A percentile compares a stretch with the other conserved stretches of the same genome.
phyloP scores from a whole-genome alignment of 805 yeast species.

The Huiozyma sinensis region DNA sequence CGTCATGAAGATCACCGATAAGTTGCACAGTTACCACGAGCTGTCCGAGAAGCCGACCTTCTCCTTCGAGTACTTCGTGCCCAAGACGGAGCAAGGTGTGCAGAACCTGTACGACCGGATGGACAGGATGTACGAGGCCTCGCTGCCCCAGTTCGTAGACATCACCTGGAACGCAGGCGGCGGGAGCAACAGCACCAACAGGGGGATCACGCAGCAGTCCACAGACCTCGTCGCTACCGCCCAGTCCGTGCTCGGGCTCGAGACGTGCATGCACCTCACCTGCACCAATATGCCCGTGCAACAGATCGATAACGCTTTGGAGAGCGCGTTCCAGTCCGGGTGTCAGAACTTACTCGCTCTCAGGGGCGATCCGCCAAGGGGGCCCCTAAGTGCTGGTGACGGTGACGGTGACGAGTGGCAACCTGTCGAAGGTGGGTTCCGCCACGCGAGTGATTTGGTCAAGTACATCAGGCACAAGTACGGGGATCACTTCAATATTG shows the following conservation, averaged over 20 bases:
- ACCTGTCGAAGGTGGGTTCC: conserved; percentile 58
- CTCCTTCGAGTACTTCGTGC: conserved; percentile 94
- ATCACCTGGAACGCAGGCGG: conserved; percentile 99
- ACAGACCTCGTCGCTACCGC: conserved; percentile 88
- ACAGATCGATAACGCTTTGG: conserved; percentile 73
- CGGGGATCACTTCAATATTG: conserved; percentile 86
- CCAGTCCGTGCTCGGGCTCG: conserved; percentile 81
- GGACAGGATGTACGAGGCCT: conserved; percentile 89
- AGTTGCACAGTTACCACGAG: conserved; percentile 27
- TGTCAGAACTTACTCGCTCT: conserved; percentile 92
- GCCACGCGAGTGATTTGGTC: conserved; percentile 81
- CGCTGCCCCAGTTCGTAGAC: conserved; percentile 82
- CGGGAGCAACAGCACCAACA: conserved; percentile 23
- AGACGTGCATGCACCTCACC: conserved; percentile 96
- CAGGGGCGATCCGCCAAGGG: conserved; percentile 86
- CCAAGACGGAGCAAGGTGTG: conserved; percentile 94
- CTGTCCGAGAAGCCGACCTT: conserved; percentile 49
- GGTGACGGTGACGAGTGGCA: conserved; percentile 33
- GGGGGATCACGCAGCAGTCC: conserved; percentile 54
- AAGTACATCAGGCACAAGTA: conserved; percentile 61
- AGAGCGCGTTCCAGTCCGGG: conserved; percentile 79
- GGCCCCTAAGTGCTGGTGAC: too few species aligned
- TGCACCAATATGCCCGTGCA: conserved; percentile 88
- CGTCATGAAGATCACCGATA: conserved; percentile 35
- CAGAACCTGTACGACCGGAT: conserved; percentile 92